Evolutionary conservation across 345 rosid genomes (phyloP).

Genomic region (Boechera divaricarpa): DNA sequence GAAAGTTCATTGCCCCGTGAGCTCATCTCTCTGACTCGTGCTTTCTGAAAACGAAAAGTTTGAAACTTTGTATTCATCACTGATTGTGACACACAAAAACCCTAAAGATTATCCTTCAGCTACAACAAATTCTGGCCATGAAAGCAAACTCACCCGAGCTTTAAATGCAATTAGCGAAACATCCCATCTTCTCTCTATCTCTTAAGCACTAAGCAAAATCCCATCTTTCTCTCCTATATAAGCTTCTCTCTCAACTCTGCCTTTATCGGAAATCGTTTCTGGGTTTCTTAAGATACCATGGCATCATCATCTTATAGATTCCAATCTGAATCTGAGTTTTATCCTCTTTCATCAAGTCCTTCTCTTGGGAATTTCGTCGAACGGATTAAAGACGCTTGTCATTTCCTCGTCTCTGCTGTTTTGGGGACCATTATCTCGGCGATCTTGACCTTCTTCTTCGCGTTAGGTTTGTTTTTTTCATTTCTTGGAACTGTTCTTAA

Average conservation of each 20-base stretch:
- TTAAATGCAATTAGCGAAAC: slow-evolving; percentile 65
- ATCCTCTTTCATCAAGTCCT: slow-evolving; percentile 48
- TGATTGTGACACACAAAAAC: slow-evolving; percentile 17
- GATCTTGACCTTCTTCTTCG: slow-evolving; percentile 95
- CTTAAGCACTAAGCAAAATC: slow-evolving; percentile 52
- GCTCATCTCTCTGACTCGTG: slow-evolving; percentile 32
- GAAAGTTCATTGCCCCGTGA: slow-evolving; percentile 35
- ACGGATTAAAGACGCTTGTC: slow-evolving; percentile 64
- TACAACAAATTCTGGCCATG: slow-evolving; percentile 37
- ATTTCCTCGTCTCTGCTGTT: slow-evolving; percentile 75
- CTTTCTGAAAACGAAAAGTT: slow-evolving; percentile 33
- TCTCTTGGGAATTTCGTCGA: slow-evolving; percentile 59
- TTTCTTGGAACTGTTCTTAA: background rate
- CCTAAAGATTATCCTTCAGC: slow-evolving; percentile 25
- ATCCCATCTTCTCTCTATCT: slow-evolving; percentile 40
- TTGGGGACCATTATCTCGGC: slow-evolving; percentile 89
- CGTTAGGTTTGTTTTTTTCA: slow-evolving; percentile 67
- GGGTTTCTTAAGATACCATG: background rate
- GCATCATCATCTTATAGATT: background rate
- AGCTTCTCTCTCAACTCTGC: slow-evolving; percentile 36
- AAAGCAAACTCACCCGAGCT: slow-evolving; percentile 43
- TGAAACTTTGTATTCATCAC: slow-evolving; percentile 21
- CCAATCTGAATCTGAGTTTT: slow-evolving; percentile 65
- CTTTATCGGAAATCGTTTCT: slow-evolving; percentile 31
- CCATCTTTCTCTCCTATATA: slow-evolving; percentile 27